Percentiles rank a stretch among this genome's conserved stretches.
Evolutionary conservation across 108 stramenopile species (phyloP).

Genomic region (Chaetoceros muelleri): DNA sequence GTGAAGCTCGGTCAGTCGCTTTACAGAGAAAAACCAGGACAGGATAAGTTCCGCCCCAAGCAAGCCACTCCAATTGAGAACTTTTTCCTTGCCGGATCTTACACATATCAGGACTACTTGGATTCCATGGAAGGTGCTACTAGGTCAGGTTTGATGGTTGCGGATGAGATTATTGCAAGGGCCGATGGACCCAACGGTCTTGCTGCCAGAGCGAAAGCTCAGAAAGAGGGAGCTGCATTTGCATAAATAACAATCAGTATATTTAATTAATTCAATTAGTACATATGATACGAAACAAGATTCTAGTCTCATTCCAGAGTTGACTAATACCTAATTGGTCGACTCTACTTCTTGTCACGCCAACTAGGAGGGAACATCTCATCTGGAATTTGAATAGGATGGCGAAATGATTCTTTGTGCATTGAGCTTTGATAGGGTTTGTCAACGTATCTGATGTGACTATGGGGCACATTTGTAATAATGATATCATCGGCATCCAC

Average conservation of each 20-base stretch:
- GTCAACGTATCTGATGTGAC: conserved; percentile 49
- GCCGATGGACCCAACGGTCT: conserved; percentile 72
- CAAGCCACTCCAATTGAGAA: conserved; percentile 93
- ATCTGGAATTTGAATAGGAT: conserved; percentile 59
- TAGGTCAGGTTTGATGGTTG: conserved; percentile 86
- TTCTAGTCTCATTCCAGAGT: too few relatives aligned
- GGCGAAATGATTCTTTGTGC: conserved; percentile 51
- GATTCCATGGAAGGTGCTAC: conserved; percentile 98
- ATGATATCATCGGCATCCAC: conserved; percentile 12
- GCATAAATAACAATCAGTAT: neutral
- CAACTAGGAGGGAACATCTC: conserved; percentile 47
- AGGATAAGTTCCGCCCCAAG: conserved; percentile 88
- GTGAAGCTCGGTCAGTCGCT: conserved; percentile 89
- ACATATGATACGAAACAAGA: too few relatives aligned
- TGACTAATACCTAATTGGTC: too few relatives aligned
- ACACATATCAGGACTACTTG: conserved; percentile 96
- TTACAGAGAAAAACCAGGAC: conserved; percentile 90
- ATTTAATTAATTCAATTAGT: neutral
- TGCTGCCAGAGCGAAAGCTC: conserved; percentile 25
- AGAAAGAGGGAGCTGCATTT: conserved; percentile 5
- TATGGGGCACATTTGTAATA: conserved; percentile 53
- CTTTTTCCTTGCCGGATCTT: conserved; percentile 94
- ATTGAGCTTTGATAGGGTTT: conserved; percentile 46
- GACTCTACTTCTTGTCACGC: too few relatives aligned
- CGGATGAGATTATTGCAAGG: conserved; percentile 87